Percentiles rank a stretch among this genome's conserved stretches.
These are phyloP conservation scores for Cenococcum geophilum DNA, from an alignment of 495 filamentous ascomycete species.

Conservation along the genomic window DNA sequence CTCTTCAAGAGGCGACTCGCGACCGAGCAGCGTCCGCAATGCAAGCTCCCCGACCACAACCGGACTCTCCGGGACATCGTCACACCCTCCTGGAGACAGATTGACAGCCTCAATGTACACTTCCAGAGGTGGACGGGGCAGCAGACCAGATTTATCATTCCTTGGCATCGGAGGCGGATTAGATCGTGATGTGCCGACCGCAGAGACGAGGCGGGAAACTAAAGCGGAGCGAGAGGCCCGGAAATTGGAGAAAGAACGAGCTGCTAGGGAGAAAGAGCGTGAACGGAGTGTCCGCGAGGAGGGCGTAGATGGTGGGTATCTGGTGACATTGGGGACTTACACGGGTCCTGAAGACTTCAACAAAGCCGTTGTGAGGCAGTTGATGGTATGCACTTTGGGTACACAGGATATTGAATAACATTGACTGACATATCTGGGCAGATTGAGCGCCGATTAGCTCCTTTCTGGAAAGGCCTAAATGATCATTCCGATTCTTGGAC, in stretches of 20 bases:
- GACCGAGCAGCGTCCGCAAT: slow-evolving; percentile 22
- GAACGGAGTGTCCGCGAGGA: slow-evolving; percentile 92
- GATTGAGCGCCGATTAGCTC: slow-evolving; percentile 88
- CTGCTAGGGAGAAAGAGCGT: slow-evolving; percentile 66
- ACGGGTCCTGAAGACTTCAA: slow-evolving; percentile 89
- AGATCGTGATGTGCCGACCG: slow-evolving; percentile 25
- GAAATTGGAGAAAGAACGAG: slow-evolving; percentile 73
- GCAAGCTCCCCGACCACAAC: slow-evolving; percentile 29
- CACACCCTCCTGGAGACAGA: slow-evolving; percentile 18
- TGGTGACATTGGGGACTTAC: slow-evolving; percentile 92
- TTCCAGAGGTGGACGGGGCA: slow-evolving; percentile 31
- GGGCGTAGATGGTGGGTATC: slow-evolving; percentile 86
- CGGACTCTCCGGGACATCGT: slow-evolving; percentile 18
- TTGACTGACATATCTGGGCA: slow-evolving; percentile 34
- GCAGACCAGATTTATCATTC: slow-evolving; percentile 38
- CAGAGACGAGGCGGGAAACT: slow-evolving; percentile 55
- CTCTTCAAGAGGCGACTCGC: slow-evolving; percentile 22
- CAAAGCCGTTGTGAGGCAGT: slow-evolving; percentile 79
- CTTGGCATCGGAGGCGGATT: slow-evolving; percentile 32
- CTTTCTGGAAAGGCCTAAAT: slow-evolving; percentile 90
- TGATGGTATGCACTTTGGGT: slow-evolving; percentile 60
- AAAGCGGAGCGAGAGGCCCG: slow-evolving; percentile 87
- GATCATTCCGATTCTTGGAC: slow-evolving; percentile 87
- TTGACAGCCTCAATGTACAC: slow-evolving; percentile 30
- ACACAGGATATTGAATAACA: slow-evolving; percentile 1